phyloP scores from a whole-genome alignment of 805 yeast genomes.

The Barnettozyma pratensis region DNA sequence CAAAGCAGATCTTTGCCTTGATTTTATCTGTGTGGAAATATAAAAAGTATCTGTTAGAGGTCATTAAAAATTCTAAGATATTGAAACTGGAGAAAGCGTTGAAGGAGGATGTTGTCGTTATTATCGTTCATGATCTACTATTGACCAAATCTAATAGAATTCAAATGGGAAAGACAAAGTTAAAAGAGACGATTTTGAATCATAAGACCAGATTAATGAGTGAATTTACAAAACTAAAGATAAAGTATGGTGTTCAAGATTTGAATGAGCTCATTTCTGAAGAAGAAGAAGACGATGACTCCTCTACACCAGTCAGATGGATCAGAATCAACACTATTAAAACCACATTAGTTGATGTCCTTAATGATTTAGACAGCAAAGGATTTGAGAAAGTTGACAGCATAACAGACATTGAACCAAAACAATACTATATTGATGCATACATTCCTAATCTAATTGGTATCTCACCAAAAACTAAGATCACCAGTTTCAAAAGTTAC shows the following conservation, averaged over 20 bases:
- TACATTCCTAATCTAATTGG: slow-evolving; percentile 78
- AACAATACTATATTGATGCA: slow-evolving; percentile 66
- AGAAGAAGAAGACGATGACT: slow-evolving; percentile 39
- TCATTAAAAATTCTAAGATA: slow-evolving; percentile 67
- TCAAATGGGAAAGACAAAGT: slow-evolving; percentile 82
- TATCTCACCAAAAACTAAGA: slow-evolving; percentile 66
- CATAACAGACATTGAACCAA: slow-evolving; percentile 42
- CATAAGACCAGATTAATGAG: slow-evolving; percentile 80
- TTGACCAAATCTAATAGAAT: slow-evolving; percentile 74
- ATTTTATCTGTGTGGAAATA: slow-evolving; percentile 74
- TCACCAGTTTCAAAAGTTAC: slow-evolving; percentile 67
- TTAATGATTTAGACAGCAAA: slow-evolving; percentile 35
- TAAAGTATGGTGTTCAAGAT: slow-evolving; percentile 60
- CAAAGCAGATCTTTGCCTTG: slow-evolving; percentile 83
- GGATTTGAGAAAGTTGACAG: slow-evolving; percentile 35
- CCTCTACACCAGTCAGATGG: slow-evolving; percentile 70
- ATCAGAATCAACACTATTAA: slow-evolving; percentile 66
- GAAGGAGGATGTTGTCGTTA: slow-evolving; percentile 47
- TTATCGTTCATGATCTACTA: slow-evolving; percentile 77
- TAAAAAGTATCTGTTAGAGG: slow-evolving; percentile 53
- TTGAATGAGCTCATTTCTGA: slow-evolving; percentile 41
- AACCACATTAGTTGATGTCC: slow-evolving; percentile 29
- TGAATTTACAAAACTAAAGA: slow-evolving; percentile 71
- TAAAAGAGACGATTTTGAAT: slow-evolving; percentile 73
- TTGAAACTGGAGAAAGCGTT: slow-evolving; percentile 48